phyloP scores from a whole-genome alignment of 169 alveolate genomes.

The Cryptosporidium baileyi region DNA sequence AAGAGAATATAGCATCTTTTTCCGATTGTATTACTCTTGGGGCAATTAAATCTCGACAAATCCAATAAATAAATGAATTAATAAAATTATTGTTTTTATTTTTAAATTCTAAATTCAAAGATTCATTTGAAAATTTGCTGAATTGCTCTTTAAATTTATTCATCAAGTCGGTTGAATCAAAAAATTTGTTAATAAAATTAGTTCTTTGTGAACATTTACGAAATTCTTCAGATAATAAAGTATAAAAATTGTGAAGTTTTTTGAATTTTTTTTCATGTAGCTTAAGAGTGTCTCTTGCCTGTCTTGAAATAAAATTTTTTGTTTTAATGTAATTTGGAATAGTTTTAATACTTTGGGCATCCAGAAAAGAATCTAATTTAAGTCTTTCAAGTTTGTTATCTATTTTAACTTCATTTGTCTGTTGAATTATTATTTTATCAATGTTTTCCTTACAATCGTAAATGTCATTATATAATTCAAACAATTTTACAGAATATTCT shows the following conservation, averaged over 20 bases:
- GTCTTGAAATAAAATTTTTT: slow-evolving; percentile 21
- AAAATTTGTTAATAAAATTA: neutral
- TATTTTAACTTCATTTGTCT: neutral
- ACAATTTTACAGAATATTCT: slow-evolving; percentile 25
- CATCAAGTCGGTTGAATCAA: neutral
- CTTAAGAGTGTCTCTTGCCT: slow-evolving; percentile 25
- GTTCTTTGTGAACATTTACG: neutral
- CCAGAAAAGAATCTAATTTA: neutral
- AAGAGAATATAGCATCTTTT: slow-evolving; percentile 36
- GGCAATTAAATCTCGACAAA: slow-evolving; percentile 16
- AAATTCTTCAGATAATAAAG: slow-evolving; percentile 10
- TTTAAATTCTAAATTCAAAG: neutral
- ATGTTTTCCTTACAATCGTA: slow-evolving; percentile 1
- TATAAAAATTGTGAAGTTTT: neutral
- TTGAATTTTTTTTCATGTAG: slow-evolving; percentile 19
- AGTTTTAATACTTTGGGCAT: slow-evolving; percentile 1
- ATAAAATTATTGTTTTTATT: neutral
- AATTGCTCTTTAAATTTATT: neutral
- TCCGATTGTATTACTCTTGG: slow-evolving; percentile 60
- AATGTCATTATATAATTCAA: slow-evolving; percentile 11
- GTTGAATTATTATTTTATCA: neutral
- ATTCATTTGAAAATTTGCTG: no score
- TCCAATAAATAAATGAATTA: slow-evolving; percentile 46
- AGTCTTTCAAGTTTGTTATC: neutral
- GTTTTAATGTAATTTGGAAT: slow-evolving; percentile 1